Evolutionary conservation across 1,284 basidiomycete genomes (phyloP).

Genomic region (Cutaneotrichosporon curvatum): DNA sequence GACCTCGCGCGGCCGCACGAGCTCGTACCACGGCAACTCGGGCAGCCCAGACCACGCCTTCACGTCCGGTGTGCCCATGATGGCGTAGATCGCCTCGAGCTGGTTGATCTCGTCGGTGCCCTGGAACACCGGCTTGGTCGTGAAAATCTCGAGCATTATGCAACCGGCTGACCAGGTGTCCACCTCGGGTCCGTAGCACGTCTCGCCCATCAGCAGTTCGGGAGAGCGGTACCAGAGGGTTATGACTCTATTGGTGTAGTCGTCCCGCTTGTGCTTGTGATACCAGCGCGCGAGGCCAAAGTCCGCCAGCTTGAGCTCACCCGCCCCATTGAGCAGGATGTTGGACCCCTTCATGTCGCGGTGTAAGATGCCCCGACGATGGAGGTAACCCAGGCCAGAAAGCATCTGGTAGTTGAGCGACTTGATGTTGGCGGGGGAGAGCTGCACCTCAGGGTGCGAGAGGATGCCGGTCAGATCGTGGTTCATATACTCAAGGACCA

Average conservation of each 20-base stretch:
- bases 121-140: slow-evolving; percentile 89
- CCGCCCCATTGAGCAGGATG: slow-evolving; percentile 86
- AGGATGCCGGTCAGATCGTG: slow-evolving; percentile 95
- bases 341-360: slow-evolving; percentile 99
- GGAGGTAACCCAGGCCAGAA: slow-evolving; percentile 83
- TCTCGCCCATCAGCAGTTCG: slow-evolving; percentile 90
- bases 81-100: slow-evolving; percentile 80
- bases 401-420: slow-evolving; percentile 94
- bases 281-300: slow-evolving; percentile 98
- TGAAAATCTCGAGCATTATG: slow-evolving; percentile 96
- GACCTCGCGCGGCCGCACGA: slow-evolving; percentile 74
- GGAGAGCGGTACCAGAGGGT: slow-evolving; percentile 98
- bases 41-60: slow-evolving; percentile 75
- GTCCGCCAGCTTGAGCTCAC: slow-evolving; percentile 92
- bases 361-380: slow-evolving; percentile 91
- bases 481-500: slow-evolving; percentile 99
- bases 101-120: slow-evolving; percentile 97
- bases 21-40: slow-evolving; percentile 92
- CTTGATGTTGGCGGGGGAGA: slow-evolving; percentile 83
- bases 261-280: slow-evolving; percentile 71
- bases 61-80: slow-evolving; percentile 81
- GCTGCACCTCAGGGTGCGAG: slow-evolving; percentile 78
- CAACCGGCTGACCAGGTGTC: slow-evolving; percentile 99
- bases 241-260: slow-evolving; percentile 98
- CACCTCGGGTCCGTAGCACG: slow-evolving; percentile 95